phyloP scores from a whole-genome alignment of 176 grass and related monocot genomes.

The Alopecurus myosuroides region DNA sequence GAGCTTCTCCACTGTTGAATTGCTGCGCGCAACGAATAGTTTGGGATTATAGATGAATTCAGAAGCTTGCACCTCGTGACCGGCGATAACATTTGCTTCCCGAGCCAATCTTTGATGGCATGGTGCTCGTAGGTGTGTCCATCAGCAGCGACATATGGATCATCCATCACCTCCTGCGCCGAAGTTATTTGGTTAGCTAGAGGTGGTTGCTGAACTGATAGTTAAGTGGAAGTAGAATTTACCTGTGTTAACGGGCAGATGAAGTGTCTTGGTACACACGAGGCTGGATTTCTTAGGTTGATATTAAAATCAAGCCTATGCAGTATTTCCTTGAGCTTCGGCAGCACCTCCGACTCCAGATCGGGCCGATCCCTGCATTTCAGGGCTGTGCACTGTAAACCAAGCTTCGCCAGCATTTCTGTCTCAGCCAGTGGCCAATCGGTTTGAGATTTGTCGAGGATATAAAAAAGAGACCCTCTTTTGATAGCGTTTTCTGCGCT shows the following conservation, averaged over 20 bases:
- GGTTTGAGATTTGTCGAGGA: conserved; percentile 48
- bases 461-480: conserved; percentile 18
- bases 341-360: conserved; percentile 62
- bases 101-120: conserved; percentile 80
- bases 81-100: conserved; percentile 60
- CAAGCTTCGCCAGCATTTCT: conserved; percentile 67
- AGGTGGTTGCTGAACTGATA: background rate
- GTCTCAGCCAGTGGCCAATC: conserved; percentile 61
- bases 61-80: conserved; percentile 40
- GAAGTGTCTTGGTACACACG: conserved; percentile 55
- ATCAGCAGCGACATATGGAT: conserved; percentile 79
- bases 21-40: conserved; percentile 52
- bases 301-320: conserved; percentile 28
- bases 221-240: conserved; percentile 5
- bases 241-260: conserved; percentile 78
- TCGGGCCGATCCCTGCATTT: conserved; percentile 86
- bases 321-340: conserved; percentile 60
- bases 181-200: background rate
- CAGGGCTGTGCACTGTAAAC: conserved; percentile 50
- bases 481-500: conserved; percentile 42
- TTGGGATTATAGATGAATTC: conserved; percentile 56
- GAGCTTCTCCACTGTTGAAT: conserved; percentile 91
- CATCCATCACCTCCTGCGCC: conserved; percentile 71
- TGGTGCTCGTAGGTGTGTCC: conserved; percentile 74
- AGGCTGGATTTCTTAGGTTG: conserved; percentile 17